A percentile compares a stretch with the other conserved stretches of the same genome.
phyloP scores from a whole-genome alignment of 2,329 filamentous ascomycete species.

The Exophiala oligosperma region DNA sequence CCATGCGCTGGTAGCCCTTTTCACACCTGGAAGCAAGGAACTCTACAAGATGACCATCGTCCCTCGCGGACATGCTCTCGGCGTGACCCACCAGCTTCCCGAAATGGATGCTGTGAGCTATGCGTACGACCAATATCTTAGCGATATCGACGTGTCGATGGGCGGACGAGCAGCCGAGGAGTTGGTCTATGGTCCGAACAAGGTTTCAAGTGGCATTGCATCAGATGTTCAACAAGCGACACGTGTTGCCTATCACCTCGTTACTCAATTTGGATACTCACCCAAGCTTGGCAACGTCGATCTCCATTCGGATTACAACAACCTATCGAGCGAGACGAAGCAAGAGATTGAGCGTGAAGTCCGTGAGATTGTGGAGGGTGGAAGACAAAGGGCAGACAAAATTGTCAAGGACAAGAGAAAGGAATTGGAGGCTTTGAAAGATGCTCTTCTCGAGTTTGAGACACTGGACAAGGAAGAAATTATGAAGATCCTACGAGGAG shows the following conservation, averaged over 20 bases:
- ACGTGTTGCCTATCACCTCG: slow-evolving; percentile 78
- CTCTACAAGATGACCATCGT: slow-evolving; percentile 98
- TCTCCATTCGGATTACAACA: slow-evolving; percentile 75
- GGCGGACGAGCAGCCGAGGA: slow-evolving; percentile 88
- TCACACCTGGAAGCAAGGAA: slow-evolving; percentile 71
- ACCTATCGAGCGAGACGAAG: slow-evolving; percentile 82
- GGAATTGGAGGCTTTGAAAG: slow-evolving; percentile 83
- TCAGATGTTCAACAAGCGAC: slow-evolving; percentile 82
- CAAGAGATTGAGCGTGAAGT: slow-evolving; percentile 86
- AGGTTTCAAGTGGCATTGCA: slow-evolving; percentile 85
- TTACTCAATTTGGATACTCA: slow-evolving; percentile 88
- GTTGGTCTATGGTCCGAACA: slow-evolving; percentile 85
- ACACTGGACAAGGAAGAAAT: slow-evolving; percentile 88
- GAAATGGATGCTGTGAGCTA: slow-evolving; percentile 82
- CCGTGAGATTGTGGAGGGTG: slow-evolving; percentile 78
- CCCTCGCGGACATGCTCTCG: slow-evolving; percentile 80
- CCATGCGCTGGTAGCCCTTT: slow-evolving; percentile 86
- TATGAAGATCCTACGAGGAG: slow-evolving; percentile 82
- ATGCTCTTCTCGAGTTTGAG: slow-evolving; percentile 91
- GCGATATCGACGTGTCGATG: slow-evolving; percentile 75
- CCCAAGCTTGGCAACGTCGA: slow-evolving; percentile 85
- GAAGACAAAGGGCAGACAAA: slow-evolving; percentile 69
- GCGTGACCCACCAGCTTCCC: slow-evolving; percentile 83
- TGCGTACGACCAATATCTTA: slow-evolving; percentile 80
- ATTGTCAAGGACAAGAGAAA: slow-evolving; percentile 74